Conservation (phyloP, 2,329 filamentous ascomycete genomes). For the Thermomyces lanuginosus region DNA sequence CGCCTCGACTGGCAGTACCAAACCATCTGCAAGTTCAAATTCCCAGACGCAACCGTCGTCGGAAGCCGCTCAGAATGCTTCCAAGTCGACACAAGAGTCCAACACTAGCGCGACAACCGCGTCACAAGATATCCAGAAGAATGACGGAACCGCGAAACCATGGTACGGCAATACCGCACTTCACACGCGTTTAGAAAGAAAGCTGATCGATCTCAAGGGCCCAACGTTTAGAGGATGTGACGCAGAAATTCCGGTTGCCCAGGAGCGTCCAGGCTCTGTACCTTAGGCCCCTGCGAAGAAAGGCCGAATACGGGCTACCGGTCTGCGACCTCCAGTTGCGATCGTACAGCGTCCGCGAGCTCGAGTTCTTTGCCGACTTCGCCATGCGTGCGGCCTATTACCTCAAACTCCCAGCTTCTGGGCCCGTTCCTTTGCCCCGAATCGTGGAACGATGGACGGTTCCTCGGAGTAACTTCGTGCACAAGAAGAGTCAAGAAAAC, state of each 20-base stretch:
- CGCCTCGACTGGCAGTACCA: too few species aligned
- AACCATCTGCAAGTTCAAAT: slow-evolving; percentile 1
- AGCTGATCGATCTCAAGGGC: slow-evolving; percentile 13
- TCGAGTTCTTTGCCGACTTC: slow-evolving; percentile 92
- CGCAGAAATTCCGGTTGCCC: slow-evolving; percentile 43
- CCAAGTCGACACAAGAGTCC: slow-evolving; percentile 1
- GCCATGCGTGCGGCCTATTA: slow-evolving; percentile 90
- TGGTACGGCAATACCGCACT: slow-evolving; percentile 3
- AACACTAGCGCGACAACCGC: neutral
- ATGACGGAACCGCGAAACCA: slow-evolving; percentile 4
- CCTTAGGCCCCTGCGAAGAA: slow-evolving; percentile 63
- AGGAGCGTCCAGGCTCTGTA: slow-evolving; percentile 73
- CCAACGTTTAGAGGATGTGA: slow-evolving; percentile 20
- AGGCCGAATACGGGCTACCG: slow-evolving; percentile 59
- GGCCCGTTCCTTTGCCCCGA: slow-evolving; percentile 70
- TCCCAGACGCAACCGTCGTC: neutral
- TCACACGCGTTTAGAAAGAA: neutral
- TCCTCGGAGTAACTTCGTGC: slow-evolving; percentile 72
- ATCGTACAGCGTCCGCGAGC: slow-evolving; percentile 74
- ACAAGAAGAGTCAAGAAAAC: slow-evolving; percentile 96
- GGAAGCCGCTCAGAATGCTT: neutral
- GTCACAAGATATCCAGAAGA: neutral
- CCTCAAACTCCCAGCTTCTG: slow-evolving; percentile 67
- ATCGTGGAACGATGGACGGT: slow-evolving; percentile 92
- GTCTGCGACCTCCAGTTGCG: slow-evolving; percentile 84